Base-by-base conservation (phyloP, 192 early-diverging fungal genomes). In the Linnemannia elongata region DNA sequence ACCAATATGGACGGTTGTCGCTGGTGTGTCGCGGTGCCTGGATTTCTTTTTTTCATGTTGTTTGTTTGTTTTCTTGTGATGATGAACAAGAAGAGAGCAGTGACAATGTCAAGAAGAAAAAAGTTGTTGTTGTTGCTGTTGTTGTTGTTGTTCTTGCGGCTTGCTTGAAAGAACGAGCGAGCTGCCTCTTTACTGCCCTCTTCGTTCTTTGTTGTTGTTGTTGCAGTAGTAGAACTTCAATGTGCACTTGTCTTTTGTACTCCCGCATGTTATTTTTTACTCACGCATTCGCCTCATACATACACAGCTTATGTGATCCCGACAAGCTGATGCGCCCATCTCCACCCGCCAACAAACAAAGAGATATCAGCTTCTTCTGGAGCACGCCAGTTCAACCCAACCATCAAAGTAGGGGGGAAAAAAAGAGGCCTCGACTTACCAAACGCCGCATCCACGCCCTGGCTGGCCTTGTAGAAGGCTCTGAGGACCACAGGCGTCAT, bases 381-480 rank as follows among this genome's bases (percentile, higher is more conserved):
- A 47, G 69, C 68, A 72, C 30, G 36, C 36, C 36, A 38, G 12
- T 6, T 36, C 24, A 72, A 30, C 44, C 27, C 70, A 47, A 36
- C 24, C n/a, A 60, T 18, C 30, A 33, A n/a, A 69, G 35, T 3
- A 44, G 4, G 22, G 24, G 4, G 22, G 24, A 69, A 35, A 69
- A 41, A 18, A 69, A 44, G 20, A 0, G 22, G 45, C 8, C 33
- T 44, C 10, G 75, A 84, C 84, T 80, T 77, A 87, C 85, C 85
- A 78, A 87, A 87, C 6, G 85, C 85, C 20, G 85, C 80, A 69
- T 87, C 85, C 4, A 87, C 85, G 4, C 85, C 85, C 22, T 81
- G 79, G 30, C 79, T 72, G 18, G 85, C 85, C 42, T 87, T 87
- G 38, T 87, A 80, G 79, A 87, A 87, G 42, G 76, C 79, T 74